Conservation (phyloP, 805 yeast species). For the Lachancea sp. region DNA sequence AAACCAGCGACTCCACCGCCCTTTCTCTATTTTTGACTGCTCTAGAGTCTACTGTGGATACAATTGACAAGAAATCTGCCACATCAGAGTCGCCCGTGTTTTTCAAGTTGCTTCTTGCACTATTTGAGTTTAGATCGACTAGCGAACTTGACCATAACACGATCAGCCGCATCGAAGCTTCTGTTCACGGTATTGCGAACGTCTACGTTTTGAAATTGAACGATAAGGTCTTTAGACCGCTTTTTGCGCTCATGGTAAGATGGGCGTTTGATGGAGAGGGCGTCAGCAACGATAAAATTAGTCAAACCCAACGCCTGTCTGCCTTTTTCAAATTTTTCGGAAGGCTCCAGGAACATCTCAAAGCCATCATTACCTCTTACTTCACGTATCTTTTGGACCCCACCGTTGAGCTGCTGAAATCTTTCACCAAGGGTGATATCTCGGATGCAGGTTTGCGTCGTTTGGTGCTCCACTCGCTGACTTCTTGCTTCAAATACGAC, state of each 20-base stretch:
- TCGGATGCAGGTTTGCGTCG: slow-evolving; percentile 58
- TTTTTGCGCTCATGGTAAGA: slow-evolving; percentile 75
- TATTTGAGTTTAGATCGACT: slow-evolving; percentile 63
- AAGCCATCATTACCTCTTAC: slow-evolving; percentile 82
- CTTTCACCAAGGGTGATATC: slow-evolving; percentile 40
- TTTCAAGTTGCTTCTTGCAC: slow-evolving; percentile 57
- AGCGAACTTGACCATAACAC: slow-evolving; percentile 63
- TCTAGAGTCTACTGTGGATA: slow-evolving; percentile 59
- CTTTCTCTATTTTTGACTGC: slow-evolving; percentile 66
- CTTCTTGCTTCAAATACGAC: slow-evolving; percentile 79
- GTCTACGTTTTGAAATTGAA: slow-evolving; percentile 81
- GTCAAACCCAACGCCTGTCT: slow-evolving; percentile 51
- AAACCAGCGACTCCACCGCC: slow-evolving; percentile 37
- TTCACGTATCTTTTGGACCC: slow-evolving; percentile 79
- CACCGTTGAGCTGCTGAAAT: slow-evolving; percentile 49
- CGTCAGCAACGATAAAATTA: slow-evolving; percentile 38
- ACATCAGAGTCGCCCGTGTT: slow-evolving; percentile 62
- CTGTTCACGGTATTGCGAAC: slow-evolving; percentile 67
- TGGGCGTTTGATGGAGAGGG: slow-evolving; percentile 93
- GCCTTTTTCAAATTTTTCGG: slow-evolving; percentile 84
- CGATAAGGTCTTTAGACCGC: slow-evolving; percentile 88
- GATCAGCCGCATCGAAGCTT: slow-evolving; percentile 71
- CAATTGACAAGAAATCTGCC: slow-evolving; percentile 67
- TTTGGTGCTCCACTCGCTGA: slow-evolving; percentile 62
- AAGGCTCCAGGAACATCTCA: slow-evolving; percentile 74